Conservation (phyloP, 1,284 basidiomycete species). For the Puccinia horiana region DNA sequence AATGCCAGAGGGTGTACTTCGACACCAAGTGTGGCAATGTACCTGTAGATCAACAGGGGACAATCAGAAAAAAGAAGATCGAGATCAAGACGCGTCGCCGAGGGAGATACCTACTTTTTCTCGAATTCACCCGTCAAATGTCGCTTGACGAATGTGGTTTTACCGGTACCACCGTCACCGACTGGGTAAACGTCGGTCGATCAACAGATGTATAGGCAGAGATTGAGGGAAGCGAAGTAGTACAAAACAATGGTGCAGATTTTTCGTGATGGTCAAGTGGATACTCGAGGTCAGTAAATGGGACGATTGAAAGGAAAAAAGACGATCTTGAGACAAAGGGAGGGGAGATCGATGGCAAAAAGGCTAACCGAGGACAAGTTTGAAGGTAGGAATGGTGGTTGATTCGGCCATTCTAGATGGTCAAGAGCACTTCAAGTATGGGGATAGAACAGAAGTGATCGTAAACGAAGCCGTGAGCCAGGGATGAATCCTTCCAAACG, state of each 20-base stretch:
- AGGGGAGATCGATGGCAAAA: neutral
- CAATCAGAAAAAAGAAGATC: conserved; percentile 10
- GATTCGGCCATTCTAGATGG: conserved; percentile 27
- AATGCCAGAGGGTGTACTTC: conserved; percentile 95
- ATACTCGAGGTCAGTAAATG: neutral
- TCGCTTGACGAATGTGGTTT: conserved; percentile 59
- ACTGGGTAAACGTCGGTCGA: conserved; percentile 51
- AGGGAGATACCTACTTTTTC: conserved; percentile 73
- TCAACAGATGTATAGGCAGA: neutral
- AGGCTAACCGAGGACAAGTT: conserved; percentile 91
- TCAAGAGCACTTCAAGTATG: neutral
- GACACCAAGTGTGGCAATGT: conserved; percentile 92
- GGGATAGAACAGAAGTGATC: neutral
- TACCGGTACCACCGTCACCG: conserved; percentile 60
- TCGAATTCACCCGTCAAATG: conserved; percentile 99
- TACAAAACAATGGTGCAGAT: neutral
- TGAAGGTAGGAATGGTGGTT: conserved; percentile 79
- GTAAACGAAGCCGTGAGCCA: neutral
- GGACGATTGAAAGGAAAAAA: neutral
- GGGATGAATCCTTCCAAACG: neutral
- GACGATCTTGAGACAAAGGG: neutral
- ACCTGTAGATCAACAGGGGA: conserved; percentile 20
- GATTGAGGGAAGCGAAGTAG: neutral
- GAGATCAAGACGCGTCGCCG: neutral
- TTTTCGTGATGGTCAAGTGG: neutral